Base-by-base conservation (phyloP, 805 yeast genomes). In the Blastobotrys peoriensis region DNA sequence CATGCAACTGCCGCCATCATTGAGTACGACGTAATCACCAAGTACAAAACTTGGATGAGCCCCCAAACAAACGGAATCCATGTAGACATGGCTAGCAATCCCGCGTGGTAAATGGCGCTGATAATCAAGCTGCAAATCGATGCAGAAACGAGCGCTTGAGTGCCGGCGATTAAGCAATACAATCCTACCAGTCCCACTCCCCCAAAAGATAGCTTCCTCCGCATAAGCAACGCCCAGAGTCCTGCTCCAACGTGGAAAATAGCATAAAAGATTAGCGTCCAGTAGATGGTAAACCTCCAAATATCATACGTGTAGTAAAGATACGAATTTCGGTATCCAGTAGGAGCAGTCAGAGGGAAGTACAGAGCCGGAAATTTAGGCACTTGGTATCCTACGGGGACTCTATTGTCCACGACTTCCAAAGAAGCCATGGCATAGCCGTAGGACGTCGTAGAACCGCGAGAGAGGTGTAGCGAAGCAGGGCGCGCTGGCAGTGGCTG, bases 11-110 rank as follows among this genome's bases (percentile, higher is more conserved):
- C 66, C 13, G 76, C 63, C 37, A 75, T 74, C 48, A 78, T 71
- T 46, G 84, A 77, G 59, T 83, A 86, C 4, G 85, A 74, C 5
- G 81, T 74, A 27, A 82, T 69, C 28, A 86, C 71, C 58, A 83
- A 78, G 61, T 76, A 84, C 36, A 87, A 58, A 4, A 85, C 71
- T 53, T 79, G 80, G 3, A 83, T 74, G 2, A 83, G 63, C 0
- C 80, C 94, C 78, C 89, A 86, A 44, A 83, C 75, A 52, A 91
- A 73, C 0, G 98, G 98, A 5, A 91, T 78, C 98, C 98, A 91
- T 0, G 97, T 86, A 9, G 94, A 82, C 94, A 93, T 86, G 18
- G 83, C 75, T 55, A 91, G 78, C 19, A 83, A 71, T 0, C 95
- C 95, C 0, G 95, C 79, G 44, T 74, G 70, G 65, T 89, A 89